phyloP scores from a whole-genome alignment of 2,329 filamentous ascomycete genomes.

The Fusarium neocosmosporiellum region DNA sequence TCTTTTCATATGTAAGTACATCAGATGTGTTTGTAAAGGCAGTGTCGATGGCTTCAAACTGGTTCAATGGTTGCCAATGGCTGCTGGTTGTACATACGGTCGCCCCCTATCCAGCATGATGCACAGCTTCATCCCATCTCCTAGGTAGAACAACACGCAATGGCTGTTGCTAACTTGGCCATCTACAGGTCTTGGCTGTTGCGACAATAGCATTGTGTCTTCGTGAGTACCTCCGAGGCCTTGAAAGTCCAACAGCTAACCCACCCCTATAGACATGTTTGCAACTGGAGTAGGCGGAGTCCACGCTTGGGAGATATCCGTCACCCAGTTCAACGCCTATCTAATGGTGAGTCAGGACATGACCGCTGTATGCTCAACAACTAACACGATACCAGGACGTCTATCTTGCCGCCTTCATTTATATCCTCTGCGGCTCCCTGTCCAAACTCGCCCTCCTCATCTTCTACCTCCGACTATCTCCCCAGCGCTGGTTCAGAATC shows the following conservation, averaged over 20 bases:
- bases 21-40: not conserved
- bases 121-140: not conserved
- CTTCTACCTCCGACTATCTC: constrained; percentile 53
- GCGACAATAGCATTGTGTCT: constrained; percentile 35
- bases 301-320: constrained; percentile 47
- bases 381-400: constrained; percentile 35
- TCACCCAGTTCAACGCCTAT: constrained; percentile 42
- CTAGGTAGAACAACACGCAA: not conserved
- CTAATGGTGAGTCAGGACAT: constrained; percentile 32
- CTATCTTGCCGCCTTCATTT: constrained; percentile 45
- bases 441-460: constrained; percentile 53
- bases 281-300: constrained; percentile 41
- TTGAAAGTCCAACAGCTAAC: not conserved
- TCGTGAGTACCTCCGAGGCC: constrained; percentile 2
- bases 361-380: not conserved
- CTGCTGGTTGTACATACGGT: not conserved
- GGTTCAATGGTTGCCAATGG: not conserved
- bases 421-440: constrained; percentile 49
- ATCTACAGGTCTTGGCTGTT: constrained; percentile 25
- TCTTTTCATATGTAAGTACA: constrained; percentile 29
- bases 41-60: not conserved
- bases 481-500: constrained; percentile 48
- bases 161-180: constrained; percentile 1
- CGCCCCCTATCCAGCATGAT: not conserved
- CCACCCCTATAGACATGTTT: constrained; percentile 41